phyloP scores from a whole-genome alignment of 2,329 filamentous ascomycete genomes.

The Davidsoniella eucalypti region DNA sequence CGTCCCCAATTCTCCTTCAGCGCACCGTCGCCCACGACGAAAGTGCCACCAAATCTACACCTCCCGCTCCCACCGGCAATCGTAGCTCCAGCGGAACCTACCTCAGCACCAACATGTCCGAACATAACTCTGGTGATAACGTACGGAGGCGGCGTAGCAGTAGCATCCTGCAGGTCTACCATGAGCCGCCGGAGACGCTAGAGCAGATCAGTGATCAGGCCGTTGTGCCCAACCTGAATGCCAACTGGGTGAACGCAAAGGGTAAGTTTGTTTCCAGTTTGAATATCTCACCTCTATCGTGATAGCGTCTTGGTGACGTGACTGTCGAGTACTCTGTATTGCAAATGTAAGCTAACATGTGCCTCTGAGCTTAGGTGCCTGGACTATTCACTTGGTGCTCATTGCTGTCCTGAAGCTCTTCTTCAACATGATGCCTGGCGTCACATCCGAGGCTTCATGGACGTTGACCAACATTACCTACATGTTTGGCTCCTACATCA shows the following conservation, averaged over 20 bases:
- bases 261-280: conserved; percentile 33
- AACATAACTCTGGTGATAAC: conserved; percentile 35
- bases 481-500: conserved; percentile 97
- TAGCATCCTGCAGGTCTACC: conserved; percentile 82
- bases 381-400: conserved; percentile 91
- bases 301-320: conserved; percentile 4
- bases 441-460: conserved; percentile 97
- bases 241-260: conserved; percentile 98
- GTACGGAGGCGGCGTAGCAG: conserved; percentile 85
- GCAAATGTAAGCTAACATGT: background rate
- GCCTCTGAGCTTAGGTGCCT: conserved; percentile 50
- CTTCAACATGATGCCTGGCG: conserved; percentile 88
- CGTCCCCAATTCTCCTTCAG: conserved; percentile 72
- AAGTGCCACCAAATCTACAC: conserved; percentile 48
- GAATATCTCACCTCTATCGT: conserved; percentile 1
- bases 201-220: conserved; percentile 97
- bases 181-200: conserved; percentile 88
- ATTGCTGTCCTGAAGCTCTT: conserved; percentile 88
- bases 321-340: no score
- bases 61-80: conserved; percentile 1
- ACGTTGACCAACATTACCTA: conserved; percentile 97
- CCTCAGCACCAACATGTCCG: conserved; percentile 39
- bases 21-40: conserved; percentile 85
- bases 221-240: conserved; percentile 85
- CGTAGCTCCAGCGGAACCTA: conserved; percentile 28